Evolutionary conservation across 192 early-diverging fungal genomes (phyloP), one percentile per base, ranked within the genome.

Genomic region (Mortierella antarctica): DNA sequence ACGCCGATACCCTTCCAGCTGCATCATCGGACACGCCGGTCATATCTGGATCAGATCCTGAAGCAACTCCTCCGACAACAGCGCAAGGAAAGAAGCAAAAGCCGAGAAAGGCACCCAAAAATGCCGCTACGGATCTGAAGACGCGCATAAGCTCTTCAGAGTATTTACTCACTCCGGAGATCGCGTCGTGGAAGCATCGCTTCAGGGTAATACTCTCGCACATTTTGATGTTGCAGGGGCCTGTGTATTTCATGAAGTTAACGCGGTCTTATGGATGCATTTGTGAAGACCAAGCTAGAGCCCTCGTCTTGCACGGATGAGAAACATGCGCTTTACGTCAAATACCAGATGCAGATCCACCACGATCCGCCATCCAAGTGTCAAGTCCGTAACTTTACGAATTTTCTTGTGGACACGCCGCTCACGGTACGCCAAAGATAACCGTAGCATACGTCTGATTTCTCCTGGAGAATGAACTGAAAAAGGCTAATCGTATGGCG

Each of bases 331-430:
- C 78, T 99, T 11, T 99, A 93, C 76, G 65, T 74, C 9, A 91
- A 90, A 64, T 99, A 98, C 74, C 97, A 99, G 77, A 84, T 74
- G 6, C 67, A 69, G 0, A 83, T 99, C n/a, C 97, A 99, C 83
- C 73, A 91, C 17, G 97, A 99, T 67, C 63, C 81, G 7, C 75
- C 14, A 44, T 92, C 53, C 84, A 88, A 39, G 83, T 83, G 49
- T 9, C 61, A 23, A 56, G 81, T 6, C 94, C 91, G 83, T 67
- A 56, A 31, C 5, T 79, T 67, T 44, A 79, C 49, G 23, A 73
- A 84, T 11, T 99, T 99, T 70, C 82, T 99, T 11, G 92, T 95
- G 31, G 83, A 88, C 39, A 86, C 92, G 7, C 97, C 97, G 8
- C 56, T 97, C 44, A 75, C 85, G 63, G 82, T 84, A 84, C 41